Base-by-base conservation (phyloP, 176 grass and related monocot genomes). In the Ensete glaucum region DNA sequence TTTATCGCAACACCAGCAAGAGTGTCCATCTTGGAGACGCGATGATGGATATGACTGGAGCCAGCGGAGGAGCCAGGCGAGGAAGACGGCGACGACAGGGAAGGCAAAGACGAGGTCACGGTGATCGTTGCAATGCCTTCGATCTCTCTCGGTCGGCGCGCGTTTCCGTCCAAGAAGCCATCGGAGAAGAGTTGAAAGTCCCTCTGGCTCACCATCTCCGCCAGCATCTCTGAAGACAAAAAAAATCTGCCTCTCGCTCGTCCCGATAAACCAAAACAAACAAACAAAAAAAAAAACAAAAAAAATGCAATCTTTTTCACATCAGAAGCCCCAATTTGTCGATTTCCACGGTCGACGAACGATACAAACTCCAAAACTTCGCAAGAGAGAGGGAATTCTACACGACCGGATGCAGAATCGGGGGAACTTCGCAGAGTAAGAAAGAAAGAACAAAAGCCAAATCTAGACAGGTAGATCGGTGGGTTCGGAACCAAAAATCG, bases 1-100 rank as follows among this genome's bases (percentile, higher is more conserved):
- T 92, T 96, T 72, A 96, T 96, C 1, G 89, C 92, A 73, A 96
- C 84, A 75, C 92, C 92, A 67, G 88, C 92, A 34, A 96, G 88
- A 0, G 92, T 96, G 81, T 96, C 92, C 82, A 96, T 87, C 74
- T 81, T 77, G 68, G 85, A 89, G 58, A 91, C 89, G 19, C 87
- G 81, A 81, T 96, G 92, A 11, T 83, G 84, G 60, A 89, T 74
- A 87, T 81, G 23, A 19, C n/a, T 72, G 11, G 57, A 58, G 1
- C 55, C 17, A 58, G 17, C 13, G 17, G 57, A n/a, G 1, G 57
- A 62, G 13, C 57, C 57, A 15, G 57, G 20, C 15, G 57, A 62
- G 10, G 64, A 88, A 82, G 81, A 91, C 11, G 82, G 87, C 0
- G 85, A 91, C 56, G 77, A 71, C 59, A 79, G 82, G 58, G 80